A percentile compares a stretch with the other conserved stretches of the same genome.
phyloP scores from a whole-genome alignment of 345 rosid species.

The Brassica cretica region DNA sequence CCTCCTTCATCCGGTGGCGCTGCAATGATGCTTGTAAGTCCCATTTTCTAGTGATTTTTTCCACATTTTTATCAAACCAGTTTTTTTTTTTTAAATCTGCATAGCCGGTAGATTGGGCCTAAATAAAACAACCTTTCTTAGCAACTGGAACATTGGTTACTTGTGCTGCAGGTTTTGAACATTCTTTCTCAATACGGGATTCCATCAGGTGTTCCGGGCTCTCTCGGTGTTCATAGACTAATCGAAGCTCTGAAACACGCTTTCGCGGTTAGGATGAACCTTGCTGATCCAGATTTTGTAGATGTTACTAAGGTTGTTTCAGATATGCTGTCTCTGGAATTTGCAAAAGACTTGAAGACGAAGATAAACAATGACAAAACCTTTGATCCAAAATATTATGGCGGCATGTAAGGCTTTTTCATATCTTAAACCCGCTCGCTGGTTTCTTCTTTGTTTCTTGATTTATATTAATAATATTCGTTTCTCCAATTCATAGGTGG shows the following conservation, averaged over 20 bases:
- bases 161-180: constrained; percentile 50
- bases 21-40: constrained; percentile 55
- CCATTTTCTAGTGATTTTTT: too few relatives aligned
- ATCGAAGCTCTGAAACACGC: constrained; percentile 67
- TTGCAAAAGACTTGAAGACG: constrained; percentile 48
- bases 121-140: too few relatives aligned
- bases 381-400: constrained; percentile 51
- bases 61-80: too few relatives aligned
- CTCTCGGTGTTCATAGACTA: constrained; percentile 53
- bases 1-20: constrained; percentile 65
- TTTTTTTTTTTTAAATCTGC: too few relatives aligned
- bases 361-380: constrained; percentile 56
- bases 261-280: constrained; percentile 66
- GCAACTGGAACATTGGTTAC: not conserved
- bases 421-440: not conserved
- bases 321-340: constrained; percentile 57
- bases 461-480: not conserved
- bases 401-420: constrained; percentile 46
- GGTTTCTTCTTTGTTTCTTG: not conserved
- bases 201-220: constrained; percentile 44
- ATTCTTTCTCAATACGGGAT: constrained; percentile 53
- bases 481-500: constrained; percentile 45
- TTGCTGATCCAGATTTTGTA: constrained; percentile 62
- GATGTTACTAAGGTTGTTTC: constrained; percentile 44
- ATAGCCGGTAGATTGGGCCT: not conserved